Percentiles rank a stretch among this genome's conserved stretches.
Conservation (phyloP, 1,139 yeast species). For the Spathaspora jeffriesii region DNA sequence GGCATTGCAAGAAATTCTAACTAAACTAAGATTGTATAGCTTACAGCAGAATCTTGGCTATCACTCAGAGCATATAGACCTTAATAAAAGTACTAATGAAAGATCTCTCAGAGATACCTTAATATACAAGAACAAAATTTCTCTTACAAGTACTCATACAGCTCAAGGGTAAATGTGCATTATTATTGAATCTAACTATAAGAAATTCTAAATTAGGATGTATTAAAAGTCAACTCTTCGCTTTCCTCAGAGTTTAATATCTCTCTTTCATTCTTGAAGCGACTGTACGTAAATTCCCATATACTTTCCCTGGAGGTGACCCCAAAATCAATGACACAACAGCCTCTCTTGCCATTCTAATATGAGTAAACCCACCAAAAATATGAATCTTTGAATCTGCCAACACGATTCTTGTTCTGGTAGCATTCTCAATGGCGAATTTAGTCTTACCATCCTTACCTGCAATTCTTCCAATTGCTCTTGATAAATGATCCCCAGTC, state of each 20-base stretch:
- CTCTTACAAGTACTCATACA: too few species aligned
- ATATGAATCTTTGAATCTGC: constrained; percentile 98
- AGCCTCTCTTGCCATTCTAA: constrained; percentile 96
- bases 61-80: too few species aligned
- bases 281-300: constrained; percentile 94
- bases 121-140: too few species aligned
- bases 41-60: too few species aligned
- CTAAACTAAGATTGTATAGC: too few species aligned
- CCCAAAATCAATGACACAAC: constrained; percentile 95
- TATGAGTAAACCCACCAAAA: constrained; percentile 95
- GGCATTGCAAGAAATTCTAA: too few species aligned
- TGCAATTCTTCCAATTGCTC: constrained; percentile 99
- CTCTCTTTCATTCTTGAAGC: constrained; percentile 98
- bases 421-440: constrained; percentile 97
- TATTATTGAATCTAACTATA: too few species aligned
- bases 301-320: constrained; percentile 98
- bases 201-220: too few species aligned
- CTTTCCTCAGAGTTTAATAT: constrained; percentile 62
- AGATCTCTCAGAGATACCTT: too few species aligned
- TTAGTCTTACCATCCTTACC: constrained; percentile 99
- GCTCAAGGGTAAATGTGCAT: too few species aligned
- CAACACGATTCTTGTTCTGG: constrained; percentile 94
- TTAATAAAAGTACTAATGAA: too few species aligned
- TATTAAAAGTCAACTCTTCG: too few species aligned
- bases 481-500: constrained; percentile 92